Evolutionary conservation across 2,329 filamentous ascomycete species (phyloP), one percentile per base, ranked within the genome.

Genomic region (Coccinonectria pachysandricola): DNA sequence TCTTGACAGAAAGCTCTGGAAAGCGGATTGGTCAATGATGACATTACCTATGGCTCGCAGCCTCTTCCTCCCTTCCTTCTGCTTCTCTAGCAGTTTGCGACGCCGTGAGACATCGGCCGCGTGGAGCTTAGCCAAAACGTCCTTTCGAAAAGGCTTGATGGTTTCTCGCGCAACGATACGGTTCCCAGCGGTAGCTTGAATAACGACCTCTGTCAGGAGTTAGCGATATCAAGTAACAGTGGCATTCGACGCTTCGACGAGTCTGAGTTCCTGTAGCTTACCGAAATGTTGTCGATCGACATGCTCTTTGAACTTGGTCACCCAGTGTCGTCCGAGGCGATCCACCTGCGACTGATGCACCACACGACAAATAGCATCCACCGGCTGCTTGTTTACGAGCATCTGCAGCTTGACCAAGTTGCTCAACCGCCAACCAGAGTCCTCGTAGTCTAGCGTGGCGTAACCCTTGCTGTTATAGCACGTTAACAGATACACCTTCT

Each of bases 81-180:
- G 91, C 65, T 88, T 94, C 60, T 96, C 88, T 8, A 98, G 58
- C 39, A 98, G 56, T 57, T 98, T 98, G 46, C 76, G 71, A 19
- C 87, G 71, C 32, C 91, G 65, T 4, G 75, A 75, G 10, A 93
- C 72, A 58, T 98, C 91, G 35, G 80, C 82, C 1, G 91, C 91
- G 50, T 98, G 92, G 30, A 98, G 62, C 57, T 96, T 96, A 6
- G 80, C 79, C 30, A 94, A 59, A 3, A 98, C 91, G 45, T 98
- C 91, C 55, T 98, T 98, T 23, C 91, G 69, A 56, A 93, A 98
- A 0, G 91, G 85, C 62, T 96, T 96, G 52, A 98, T 78, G 0
- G 87, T 95, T 52, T 96, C 91, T 48, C 91, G 68, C 0, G 91
- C 91, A 4, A 98, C 72, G 26, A 98, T 78, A 26, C 79, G 73